Evolutionary conservation across 768 basidiomycete genomes (phyloP), one percentile per base, ranked within the genome.

Genomic region (Macrolepiota dolichaula): DNA sequence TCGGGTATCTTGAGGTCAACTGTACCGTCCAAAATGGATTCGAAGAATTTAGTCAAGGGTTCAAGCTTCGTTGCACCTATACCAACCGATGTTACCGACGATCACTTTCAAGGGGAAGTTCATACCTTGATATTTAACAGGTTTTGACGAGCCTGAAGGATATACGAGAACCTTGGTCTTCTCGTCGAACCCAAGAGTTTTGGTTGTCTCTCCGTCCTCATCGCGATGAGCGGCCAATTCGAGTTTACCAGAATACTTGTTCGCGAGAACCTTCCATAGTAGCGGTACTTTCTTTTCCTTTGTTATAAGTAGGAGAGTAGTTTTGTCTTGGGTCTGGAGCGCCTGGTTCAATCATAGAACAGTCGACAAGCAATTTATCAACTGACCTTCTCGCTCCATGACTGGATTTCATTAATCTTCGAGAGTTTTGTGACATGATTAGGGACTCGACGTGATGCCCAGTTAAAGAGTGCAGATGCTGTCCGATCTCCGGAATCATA

Each of bases 201-300:
- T 75, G 7, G 84, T 83, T 44, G 84, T 80, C 58, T 76, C 79
- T 22, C 86, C 89, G 51, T 87, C 80, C 25, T 84, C 81, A 73
- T 92, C 90, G 37, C 82, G 83, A 67, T 87, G 83, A 29, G 81
- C 78, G 1, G 79, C 88, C 64, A 93, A 85, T 27, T 76, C 78
- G 10, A 94, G 76, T 63, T 84, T 63, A 47, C 83, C 84, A 59
- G 78, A 69, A 74, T 86, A 93, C 64, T 85, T 89, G 69, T 91
- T 90, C 24, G 81, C 84, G 27, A 94, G 81, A 22, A 89, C 86
- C 65, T 88, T 84, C 92, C 92, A 94, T 42, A 94, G 77, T 11
- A 94, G 73, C 1, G 92, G 93, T 49, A 85, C 84, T 67, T 84
- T 85, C 66, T 86, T 88, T 62, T 88, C 87, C 70, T 92, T 87